Percentiles rank a stretch among this genome's conserved stretches.
phyloP scores from a whole-genome alignment of 2,329 filamentous ascomycete genomes.

The Cladosporium sp. region DNA sequence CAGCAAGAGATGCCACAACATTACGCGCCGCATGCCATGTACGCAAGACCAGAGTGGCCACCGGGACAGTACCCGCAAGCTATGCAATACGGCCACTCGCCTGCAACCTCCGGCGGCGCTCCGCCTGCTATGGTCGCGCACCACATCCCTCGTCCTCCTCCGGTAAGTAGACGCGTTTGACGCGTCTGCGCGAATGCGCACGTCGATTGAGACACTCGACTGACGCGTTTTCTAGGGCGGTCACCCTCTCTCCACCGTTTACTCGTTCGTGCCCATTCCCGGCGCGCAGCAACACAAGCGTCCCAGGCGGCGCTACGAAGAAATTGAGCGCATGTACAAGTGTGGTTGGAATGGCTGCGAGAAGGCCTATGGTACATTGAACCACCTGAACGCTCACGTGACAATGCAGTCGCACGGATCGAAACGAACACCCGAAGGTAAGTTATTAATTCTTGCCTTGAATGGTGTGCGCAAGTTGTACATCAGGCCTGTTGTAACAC shows the following conservation, averaged over 20 bases:
- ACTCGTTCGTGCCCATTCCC: conserved; percentile 96
- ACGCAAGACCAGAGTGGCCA: conserved; percentile 73
- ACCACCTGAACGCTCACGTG: conserved; percentile 96
- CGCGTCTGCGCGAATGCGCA: conserved; percentile 18
- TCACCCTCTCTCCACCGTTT: conserved; percentile 71
- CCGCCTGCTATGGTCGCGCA: conserved; percentile 60
- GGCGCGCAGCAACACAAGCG: conserved; percentile 97
- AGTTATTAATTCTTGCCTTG: conserved; percentile 36
- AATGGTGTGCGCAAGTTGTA: not conserved
- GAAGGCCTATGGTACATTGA: conserved; percentile 96
- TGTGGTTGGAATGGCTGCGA: conserved; percentile 98
- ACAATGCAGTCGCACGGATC: conserved; percentile 97
- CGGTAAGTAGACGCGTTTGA: conserved; percentile 51
- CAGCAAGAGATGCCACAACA: conserved; percentile 80
- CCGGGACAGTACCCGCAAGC: conserved; percentile 59
- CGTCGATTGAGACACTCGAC: conserved; percentile 1
- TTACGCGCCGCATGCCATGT: conserved; percentile 63
- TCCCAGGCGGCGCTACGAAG: conserved; percentile 88
- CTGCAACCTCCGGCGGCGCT: conserved; percentile 58
- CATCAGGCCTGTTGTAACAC: not conserved
- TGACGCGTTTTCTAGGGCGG: conserved; percentile 44
- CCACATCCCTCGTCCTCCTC: conserved; percentile 59
- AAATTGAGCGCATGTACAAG: conserved; percentile 99
- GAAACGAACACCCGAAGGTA: conserved; percentile 97
- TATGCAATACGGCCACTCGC: conserved; percentile 50